Evolutionary conservation across 441 rosid species (phyloP).

Genomic region (Populus hybrid): DNA sequence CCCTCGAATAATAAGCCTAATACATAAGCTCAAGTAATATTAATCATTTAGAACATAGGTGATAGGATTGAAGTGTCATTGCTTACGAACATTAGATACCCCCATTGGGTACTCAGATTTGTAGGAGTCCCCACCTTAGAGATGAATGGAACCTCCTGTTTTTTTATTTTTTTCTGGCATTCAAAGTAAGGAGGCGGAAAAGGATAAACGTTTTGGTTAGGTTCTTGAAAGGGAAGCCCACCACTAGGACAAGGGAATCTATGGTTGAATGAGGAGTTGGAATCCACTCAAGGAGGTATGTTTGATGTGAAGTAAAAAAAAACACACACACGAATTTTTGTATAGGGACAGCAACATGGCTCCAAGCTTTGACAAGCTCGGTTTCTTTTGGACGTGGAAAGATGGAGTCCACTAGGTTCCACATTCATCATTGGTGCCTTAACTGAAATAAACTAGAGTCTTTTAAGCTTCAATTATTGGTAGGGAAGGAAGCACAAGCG

Average conservation of each 20-base stretch:
- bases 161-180: not conserved
- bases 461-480: conserved; percentile 50
- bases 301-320: conserved; percentile 36
- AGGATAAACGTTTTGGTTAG: conserved; percentile 27
- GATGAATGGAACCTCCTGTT: not conserved
- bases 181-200: not conserved
- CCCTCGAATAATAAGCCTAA: not conserved
- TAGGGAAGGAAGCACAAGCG: conserved; percentile 7
- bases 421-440: conserved; percentile 45
- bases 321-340: conserved; percentile 25
- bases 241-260: conserved; percentile 30
- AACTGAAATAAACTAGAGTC: conserved; percentile 40
- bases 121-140: conserved; percentile 31
- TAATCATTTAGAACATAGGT: not conserved
- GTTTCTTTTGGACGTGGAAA: conserved; percentile 45
- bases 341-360: conserved; percentile 35
- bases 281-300: conserved; percentile 44
- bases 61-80: not conserved
- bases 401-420: conserved; percentile 53
- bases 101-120: conserved; percentile 36
- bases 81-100: not conserved
- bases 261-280: conserved; percentile 63
- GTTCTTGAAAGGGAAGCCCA: conserved; percentile 55
- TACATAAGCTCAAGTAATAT: not conserved
- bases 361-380: conserved; percentile 43